A percentile compares a stretch with the other conserved stretches of the same genome.
These are phyloP conservation scores for Zygosaccharomyces pseudobailii DNA, from an alignment of 1,139 yeast species.

Conservation along the genomic window DNA sequence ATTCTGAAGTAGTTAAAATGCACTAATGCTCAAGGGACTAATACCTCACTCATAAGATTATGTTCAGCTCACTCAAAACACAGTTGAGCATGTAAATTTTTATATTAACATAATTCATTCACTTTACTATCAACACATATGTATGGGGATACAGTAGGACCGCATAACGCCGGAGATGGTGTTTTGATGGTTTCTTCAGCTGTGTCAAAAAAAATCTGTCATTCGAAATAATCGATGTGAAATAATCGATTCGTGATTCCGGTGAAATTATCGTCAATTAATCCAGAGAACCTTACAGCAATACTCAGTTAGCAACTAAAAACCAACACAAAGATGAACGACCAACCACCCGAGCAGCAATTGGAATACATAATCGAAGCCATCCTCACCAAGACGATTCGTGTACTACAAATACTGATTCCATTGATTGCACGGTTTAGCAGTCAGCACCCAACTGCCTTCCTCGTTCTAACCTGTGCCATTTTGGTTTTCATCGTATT, in stretches of 20 bases:
- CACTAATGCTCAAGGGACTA: no score
- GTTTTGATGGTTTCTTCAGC: not conserved
- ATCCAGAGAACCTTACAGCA: no score
- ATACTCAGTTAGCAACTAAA: not conserved
- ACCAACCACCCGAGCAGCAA: conserved; percentile 9
- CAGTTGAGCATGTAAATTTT: no score
- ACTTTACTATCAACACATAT: no score
- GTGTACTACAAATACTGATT: conserved; percentile 12
- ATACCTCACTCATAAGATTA: no score
- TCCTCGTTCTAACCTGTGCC: conserved; percentile 6
- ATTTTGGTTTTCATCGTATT: conserved; percentile 8
- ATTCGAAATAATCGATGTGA: no score
- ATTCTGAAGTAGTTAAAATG: no score
- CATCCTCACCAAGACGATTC: conserved; percentile 12
- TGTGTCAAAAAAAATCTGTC: not conserved
- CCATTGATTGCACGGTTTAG: conserved; percentile 15
- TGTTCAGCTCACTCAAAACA: no score
- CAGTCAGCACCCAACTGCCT: conserved; percentile 14
- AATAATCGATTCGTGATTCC: not conserved
- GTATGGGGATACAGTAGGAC: not conserved
- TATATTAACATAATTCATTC: no score
- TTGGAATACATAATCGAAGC: conserved; percentile 8
- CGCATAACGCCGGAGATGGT: not conserved
- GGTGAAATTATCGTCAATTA: not conserved
- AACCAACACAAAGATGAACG: conserved; percentile 4